A percentile compares a stretch with the other conserved stretches of the same genome.
phyloP scores from a whole-genome alignment of 2,329 filamentous ascomycete genomes.

The Penicillium sp. region DNA sequence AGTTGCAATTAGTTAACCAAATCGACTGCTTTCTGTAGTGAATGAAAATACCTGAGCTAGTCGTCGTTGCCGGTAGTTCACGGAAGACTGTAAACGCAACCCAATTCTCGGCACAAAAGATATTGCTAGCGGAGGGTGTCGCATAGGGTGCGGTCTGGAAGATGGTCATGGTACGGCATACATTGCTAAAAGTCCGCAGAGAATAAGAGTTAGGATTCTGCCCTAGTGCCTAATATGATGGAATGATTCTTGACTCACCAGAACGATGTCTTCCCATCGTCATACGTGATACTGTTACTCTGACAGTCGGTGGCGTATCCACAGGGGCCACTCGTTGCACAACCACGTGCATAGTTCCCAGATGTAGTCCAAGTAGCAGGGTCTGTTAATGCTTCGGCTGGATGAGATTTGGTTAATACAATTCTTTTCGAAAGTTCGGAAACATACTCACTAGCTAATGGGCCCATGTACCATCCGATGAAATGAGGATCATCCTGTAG shows the following conservation, averaged over 20 bases:
- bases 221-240: too few species aligned
- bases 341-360: neutral
- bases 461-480: neutral
- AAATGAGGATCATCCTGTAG: neutral
- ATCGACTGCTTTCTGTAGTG: too few species aligned
- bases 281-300: neutral
- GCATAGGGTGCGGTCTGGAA: neutral
- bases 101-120: neutral
- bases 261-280: neutral
- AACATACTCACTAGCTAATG: neutral
- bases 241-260: neutral
- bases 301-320: neutral
- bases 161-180: slow-evolving; percentile 1
- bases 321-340: neutral
- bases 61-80: neutral
- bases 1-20: too few species aligned
- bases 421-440: too few species aligned
- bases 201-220: too few species aligned
- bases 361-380: neutral
- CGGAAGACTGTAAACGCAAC: neutral
- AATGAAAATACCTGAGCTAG: neutral
- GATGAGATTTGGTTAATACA: neutral
- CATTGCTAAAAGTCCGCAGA: neutral
- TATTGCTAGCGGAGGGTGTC: neutral
- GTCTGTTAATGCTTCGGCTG: neutral